phyloP scores from a whole-genome alignment of 2,329 filamentous ascomycete genomes.

The Pseudocercospora pini-densiflorae region DNA sequence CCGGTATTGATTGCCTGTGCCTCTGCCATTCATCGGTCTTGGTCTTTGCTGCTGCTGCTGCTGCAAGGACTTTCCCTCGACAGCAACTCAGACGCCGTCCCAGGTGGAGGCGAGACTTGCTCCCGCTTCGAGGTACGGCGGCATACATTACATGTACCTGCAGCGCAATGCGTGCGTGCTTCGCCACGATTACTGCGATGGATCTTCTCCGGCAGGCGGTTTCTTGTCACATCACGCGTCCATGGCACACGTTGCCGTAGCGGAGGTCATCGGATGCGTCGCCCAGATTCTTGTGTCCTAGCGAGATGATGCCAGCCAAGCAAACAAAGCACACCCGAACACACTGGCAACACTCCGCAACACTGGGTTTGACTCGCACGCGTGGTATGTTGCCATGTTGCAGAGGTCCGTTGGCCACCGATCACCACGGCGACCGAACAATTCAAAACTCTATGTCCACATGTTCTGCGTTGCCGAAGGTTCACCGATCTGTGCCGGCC shows the following conservation, averaged over 20 bases:
- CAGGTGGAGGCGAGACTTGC: neutral
- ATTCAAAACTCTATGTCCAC: neutral
- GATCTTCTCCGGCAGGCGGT: neutral
- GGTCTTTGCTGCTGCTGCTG: neutral
- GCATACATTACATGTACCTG: neutral
- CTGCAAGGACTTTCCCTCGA: conserved; percentile 1
- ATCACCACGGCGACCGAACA: neutral
- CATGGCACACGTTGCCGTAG: neutral
- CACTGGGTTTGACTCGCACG: neutral
- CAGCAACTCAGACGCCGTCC: no score
- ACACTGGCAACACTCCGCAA: neutral
- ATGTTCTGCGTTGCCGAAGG: neutral
- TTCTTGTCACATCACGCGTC: neutral
- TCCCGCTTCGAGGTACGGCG: neutral
- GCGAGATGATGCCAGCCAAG: neutral
- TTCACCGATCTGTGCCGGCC: neutral
- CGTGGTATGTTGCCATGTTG: neutral
- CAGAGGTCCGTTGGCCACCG: neutral
- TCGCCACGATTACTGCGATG: neutral
- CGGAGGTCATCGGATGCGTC: neutral
- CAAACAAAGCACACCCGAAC: neutral
- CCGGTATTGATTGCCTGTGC: neutral
- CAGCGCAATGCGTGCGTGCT: neutral
- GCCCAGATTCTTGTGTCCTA: neutral
- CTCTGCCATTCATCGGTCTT: neutral